Percentiles rank a stretch among this genome's conserved stretches.
phyloP scores from a whole-genome alignment of 306 rosid species.

The Acacia melanoxylon region DNA sequence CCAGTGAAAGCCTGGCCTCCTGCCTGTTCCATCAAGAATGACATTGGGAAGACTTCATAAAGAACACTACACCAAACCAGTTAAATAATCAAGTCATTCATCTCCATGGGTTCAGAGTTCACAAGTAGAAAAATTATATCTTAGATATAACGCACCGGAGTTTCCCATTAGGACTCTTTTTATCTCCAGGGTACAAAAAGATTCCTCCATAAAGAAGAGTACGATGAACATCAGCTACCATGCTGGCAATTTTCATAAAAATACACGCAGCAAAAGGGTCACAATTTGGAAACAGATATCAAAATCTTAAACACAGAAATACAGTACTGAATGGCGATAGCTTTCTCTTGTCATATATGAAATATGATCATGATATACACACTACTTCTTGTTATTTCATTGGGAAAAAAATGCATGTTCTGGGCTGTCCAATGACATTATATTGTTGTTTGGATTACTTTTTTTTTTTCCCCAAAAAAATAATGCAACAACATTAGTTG shows the following conservation, averaged over 20 bases:
- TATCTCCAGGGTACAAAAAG: conserved; percentile 96
- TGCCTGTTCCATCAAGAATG: conserved; percentile 95
- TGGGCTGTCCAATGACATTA: background rate
- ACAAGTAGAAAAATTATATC: background rate
- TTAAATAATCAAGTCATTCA: conserved; percentile 4
- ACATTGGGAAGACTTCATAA: conserved; percentile 98
- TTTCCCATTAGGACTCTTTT: conserved; percentile 96
- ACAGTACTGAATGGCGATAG: background rate
- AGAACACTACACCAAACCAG: conserved; percentile 55
- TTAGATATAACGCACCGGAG: conserved; percentile 64
- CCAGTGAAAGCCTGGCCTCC: conserved; percentile 96
- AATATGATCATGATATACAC: background rate
- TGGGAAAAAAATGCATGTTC: background rate
- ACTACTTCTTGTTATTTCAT: background rate
- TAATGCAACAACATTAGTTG: background rate
- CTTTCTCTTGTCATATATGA: background rate
- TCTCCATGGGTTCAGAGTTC: background rate
- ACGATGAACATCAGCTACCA: conserved; percentile 99
- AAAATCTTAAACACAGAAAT: background rate
- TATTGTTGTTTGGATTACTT: background rate
- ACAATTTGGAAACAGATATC: background rate
- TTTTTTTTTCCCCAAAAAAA: background rate
- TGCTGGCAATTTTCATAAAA: conserved; percentile 50
- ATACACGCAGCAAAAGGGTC: conserved; percentile 9
- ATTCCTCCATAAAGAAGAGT: conserved; percentile 96